phyloP scores from a whole-genome alignment of 768 basidiomycete genomes.

The Coprinopsis sp. region DNA sequence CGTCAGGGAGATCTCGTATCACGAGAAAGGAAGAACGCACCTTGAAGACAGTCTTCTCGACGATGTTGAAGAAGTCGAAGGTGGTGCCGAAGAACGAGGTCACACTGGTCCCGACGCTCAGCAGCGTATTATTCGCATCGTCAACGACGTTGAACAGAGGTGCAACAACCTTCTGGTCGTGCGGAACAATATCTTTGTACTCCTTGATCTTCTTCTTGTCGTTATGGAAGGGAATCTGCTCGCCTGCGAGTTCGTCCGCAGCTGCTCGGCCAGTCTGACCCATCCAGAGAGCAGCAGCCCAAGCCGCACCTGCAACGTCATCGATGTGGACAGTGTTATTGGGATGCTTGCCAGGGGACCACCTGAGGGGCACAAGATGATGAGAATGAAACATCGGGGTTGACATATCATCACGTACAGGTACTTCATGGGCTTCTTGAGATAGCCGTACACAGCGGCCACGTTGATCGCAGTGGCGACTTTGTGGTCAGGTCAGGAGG shows the following conservation, averaged over 20 bases:
- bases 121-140: constrained; percentile 65
- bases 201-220: constrained; percentile 65
- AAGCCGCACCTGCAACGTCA: constrained; percentile 73
- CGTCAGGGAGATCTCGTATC: not conserved
- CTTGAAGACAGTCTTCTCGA: constrained; percentile 65
- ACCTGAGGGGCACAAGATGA: constrained; percentile 38
- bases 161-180: constrained; percentile 55
- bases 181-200: constrained; percentile 56
- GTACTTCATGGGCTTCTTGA: constrained; percentile 82
- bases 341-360: constrained; percentile 74
- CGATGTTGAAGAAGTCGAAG: constrained; percentile 73
- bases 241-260: constrained; percentile 63
- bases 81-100: constrained; percentile 73
- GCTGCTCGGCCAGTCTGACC: constrained; percentile 54
- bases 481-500: constrained; percentile 22
- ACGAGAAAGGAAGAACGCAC: constrained; percentile 29
- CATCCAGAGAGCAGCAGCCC: constrained; percentile 79
- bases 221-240: constrained; percentile 60
- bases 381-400: constrained; percentile 1
- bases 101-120: constrained; percentile 60
- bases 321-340: constrained; percentile 74
- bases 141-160: constrained; percentile 87
- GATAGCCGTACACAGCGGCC: constrained; percentile 74
- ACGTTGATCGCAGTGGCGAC: constrained; percentile 71
- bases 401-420: constrained; percentile 43